Percentiles rank a stretch among this genome's conserved stretches.
These are phyloP conservation scores for Fusarium chuoi DNA, from an alignment of 2,329 filamentous ascomycete genomes.

Conservation along the genomic window DNA sequence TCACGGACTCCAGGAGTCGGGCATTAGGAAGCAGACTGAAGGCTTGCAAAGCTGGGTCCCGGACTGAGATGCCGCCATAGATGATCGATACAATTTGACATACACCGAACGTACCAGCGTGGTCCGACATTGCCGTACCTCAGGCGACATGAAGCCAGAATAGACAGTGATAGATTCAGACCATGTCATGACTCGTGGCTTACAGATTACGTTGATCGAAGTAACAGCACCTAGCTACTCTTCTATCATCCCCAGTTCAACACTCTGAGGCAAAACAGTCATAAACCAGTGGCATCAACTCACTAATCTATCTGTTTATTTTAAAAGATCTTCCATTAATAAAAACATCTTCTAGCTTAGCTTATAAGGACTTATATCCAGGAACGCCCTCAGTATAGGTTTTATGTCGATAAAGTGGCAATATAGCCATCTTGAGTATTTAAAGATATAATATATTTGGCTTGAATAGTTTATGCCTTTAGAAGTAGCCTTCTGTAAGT, in stretches of 20 bases:
- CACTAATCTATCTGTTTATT: fast-evolving
- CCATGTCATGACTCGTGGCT: fast-evolving
- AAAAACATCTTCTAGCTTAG: no score
- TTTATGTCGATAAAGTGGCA: no score
- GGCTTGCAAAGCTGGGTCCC: background rate
- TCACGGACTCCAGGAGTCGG: background rate
- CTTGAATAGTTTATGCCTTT: no score
- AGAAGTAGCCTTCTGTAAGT: no score
- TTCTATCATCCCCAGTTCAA: background rate
- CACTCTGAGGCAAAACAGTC: background rate
- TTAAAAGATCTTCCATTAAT: no score
- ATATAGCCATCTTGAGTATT: no score
- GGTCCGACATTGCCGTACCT: fast-evolving
- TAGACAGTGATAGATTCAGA: fast-evolving
- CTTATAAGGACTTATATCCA: no score
- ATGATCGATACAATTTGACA: background rate
- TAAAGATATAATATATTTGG: no score
- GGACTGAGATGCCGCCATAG: background rate
- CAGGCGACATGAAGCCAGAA: background rate
- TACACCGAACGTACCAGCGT: background rate
- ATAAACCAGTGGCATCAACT: background rate
- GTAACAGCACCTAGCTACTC: background rate
- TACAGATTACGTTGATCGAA: background rate
- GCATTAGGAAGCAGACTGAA: fast-evolving
- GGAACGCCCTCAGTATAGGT: no score